Evolutionary conservation across 2,329 filamentous ascomycete species (phyloP).

Genomic region (Coleophoma crateriformis): DNA sequence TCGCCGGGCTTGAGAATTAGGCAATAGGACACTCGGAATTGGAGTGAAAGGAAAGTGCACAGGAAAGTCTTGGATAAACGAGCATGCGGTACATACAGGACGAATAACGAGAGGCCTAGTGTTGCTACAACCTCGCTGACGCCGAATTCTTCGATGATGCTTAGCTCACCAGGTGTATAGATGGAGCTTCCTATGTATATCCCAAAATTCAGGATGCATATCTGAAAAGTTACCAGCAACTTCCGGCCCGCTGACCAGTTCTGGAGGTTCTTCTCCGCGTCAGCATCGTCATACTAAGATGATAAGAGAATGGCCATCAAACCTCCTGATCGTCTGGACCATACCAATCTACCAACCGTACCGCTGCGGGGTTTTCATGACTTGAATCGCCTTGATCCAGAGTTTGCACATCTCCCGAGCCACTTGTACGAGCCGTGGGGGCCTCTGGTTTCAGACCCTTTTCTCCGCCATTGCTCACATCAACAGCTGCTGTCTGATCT

Average conservation of each 20-base stretch:
- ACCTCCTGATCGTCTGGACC: slow-evolving; percentile 32
- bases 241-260: slow-evolving; percentile 41
- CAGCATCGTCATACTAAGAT: too few species aligned
- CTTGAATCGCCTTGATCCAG: background rate
- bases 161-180: slow-evolving; percentile 36
- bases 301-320: too few species aligned
- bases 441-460: background rate
- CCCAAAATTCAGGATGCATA: slow-evolving; percentile 49
- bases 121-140: slow-evolving; percentile 44
- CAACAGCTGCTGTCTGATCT: background rate
- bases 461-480: background rate
- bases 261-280: slow-evolving; percentile 37
- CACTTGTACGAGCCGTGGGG: too few species aligned
- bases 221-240: slow-evolving; percentile 32
- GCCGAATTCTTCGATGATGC: slow-evolving; percentile 44
- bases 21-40: background rate
- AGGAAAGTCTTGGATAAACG: background rate
- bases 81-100: slow-evolving; percentile 28
- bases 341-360: slow-evolving; percentile 5
- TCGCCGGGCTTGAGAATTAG: background rate
- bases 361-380: background rate
- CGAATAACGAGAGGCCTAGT: slow-evolving; percentile 53
- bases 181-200: slow-evolving; percentile 43
- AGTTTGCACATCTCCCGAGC: background rate
- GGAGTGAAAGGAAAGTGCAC: background rate